phyloP scores from a whole-genome alignment of 257 asterid species.

The Nicotiana benthamiana region DNA sequence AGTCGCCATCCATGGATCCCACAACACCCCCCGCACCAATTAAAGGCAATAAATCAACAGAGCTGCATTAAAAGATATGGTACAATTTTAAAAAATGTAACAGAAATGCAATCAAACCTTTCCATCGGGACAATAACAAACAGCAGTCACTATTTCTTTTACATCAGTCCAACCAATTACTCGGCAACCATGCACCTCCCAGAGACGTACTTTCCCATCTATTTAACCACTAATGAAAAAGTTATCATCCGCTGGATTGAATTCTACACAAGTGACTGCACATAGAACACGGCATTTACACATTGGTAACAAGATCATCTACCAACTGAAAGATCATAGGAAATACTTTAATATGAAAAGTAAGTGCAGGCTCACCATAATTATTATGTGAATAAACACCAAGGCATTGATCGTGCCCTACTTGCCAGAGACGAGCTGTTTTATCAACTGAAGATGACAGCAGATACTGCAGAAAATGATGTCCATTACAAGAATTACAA shows the following conservation, averaged over 20 bases:
- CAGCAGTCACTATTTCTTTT: slow-evolving; percentile 70
- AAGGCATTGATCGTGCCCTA: slow-evolving; percentile 60
- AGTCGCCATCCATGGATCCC: slow-evolving; percentile 82
- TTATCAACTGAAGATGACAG: slow-evolving; percentile 83
- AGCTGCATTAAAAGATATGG: background rate
- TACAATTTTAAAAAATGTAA: background rate
- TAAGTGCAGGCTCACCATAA: slow-evolving; percentile 42
- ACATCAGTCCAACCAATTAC: slow-evolving; percentile 79
- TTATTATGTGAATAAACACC: slow-evolving; percentile 70
- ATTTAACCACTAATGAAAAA: slow-evolving; percentile 79
- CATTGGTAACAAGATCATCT: background rate
- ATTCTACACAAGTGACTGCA: slow-evolving; percentile 83
- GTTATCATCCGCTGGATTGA: slow-evolving; percentile 72
- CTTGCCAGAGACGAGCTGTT: slow-evolving; percentile 87
- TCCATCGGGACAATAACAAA: slow-evolving; percentile 70
- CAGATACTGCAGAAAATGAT: slow-evolving; percentile 43
- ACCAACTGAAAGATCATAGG: background rate
- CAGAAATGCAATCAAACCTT: slow-evolving; percentile 33
- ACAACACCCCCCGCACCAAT: slow-evolving; percentile 60
- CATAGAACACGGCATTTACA: slow-evolving; percentile 5
- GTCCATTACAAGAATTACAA: background rate
- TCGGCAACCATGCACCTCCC: slow-evolving; percentile 66
- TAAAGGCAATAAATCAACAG: slow-evolving; percentile 1
- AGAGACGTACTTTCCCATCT: slow-evolving; percentile 76
- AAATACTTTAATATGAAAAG: background rate